phyloP scores from a whole-genome alignment of 2,329 filamentous ascomycete species.

The Exserohilum rostratum region DNA sequence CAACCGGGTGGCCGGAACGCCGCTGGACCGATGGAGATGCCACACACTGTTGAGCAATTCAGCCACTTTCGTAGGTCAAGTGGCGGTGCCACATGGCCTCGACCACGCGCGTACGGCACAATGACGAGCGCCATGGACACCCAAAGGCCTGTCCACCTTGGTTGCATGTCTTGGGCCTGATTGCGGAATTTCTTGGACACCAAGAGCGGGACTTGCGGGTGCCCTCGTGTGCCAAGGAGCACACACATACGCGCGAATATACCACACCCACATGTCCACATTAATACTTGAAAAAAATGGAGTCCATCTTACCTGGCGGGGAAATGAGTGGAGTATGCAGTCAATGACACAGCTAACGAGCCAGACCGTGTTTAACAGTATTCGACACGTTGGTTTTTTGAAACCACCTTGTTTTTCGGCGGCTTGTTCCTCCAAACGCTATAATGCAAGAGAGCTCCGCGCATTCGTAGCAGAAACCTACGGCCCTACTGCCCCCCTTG shows the following conservation, averaged over 20 bases:
- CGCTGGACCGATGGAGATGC: background rate
- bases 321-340: background rate
- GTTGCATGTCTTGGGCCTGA: constrained; percentile 1
- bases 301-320: background rate
- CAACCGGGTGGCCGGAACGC: background rate
- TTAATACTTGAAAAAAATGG: background rate
- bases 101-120: background rate
- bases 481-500: no score
- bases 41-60: background rate
- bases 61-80: background rate
- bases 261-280: background rate
- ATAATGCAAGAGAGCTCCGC: no score
- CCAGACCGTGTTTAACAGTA: background rate
- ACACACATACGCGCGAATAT: background rate
- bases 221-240: background rate
- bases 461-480: no score
- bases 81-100: background rate
- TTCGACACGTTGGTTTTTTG: background rate
- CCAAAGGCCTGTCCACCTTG: background rate
- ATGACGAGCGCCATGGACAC: constrained; percentile 5
- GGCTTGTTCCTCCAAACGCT: no score
- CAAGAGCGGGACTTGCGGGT: constrained; percentile 1
- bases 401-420: no score
- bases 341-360: background rate
- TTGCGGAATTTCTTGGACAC: constrained; percentile 6